These are phyloP conservation scores for Retiboletus fuscus DNA, from an alignment of 1,284 basidiomycete genomes.

Conservation along the genomic window DNA sequence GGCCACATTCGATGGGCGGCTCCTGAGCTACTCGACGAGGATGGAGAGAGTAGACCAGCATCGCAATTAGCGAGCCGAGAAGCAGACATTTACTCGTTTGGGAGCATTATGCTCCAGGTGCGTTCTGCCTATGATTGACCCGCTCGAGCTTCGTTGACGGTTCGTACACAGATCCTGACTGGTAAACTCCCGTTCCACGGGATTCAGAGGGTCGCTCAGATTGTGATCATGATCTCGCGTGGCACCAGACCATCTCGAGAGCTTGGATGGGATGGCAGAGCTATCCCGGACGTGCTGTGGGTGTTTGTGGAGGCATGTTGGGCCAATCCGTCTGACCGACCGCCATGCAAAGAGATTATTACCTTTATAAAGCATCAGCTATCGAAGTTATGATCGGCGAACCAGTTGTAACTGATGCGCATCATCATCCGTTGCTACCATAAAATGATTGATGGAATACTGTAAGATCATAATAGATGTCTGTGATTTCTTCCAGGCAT, in stretches of 20 bases:
- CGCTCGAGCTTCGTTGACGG: background rate
- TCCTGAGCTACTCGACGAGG: constrained; percentile 35
- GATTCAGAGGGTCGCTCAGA: constrained; percentile 34
- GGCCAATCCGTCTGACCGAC: constrained; percentile 34
- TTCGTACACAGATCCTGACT: constrained; percentile 37
- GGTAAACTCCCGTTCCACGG: constrained; percentile 44
- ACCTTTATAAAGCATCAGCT: constrained; percentile 28
- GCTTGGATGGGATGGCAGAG: constrained; percentile 38
- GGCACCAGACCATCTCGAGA: constrained; percentile 27
- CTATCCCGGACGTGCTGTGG: constrained; percentile 43
- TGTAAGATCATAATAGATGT: no score
- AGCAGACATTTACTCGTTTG: constrained; percentile 46
- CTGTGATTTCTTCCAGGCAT: no score
- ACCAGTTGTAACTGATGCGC: no score
- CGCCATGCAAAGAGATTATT: constrained; percentile 27
- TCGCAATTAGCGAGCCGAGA: constrained; percentile 37
- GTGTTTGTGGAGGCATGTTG: constrained; percentile 39
- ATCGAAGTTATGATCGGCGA: background rate
- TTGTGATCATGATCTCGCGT: constrained; percentile 38
- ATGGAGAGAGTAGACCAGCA: constrained; percentile 15
- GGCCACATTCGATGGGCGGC: constrained; percentile 49
- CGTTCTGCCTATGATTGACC: background rate
- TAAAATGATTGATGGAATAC: no score
- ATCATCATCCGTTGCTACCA: no score
- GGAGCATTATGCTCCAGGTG: constrained; percentile 47